These are phyloP conservation scores for Scedosporium dehoogii DNA, from an alignment of 2,329 filamentous ascomycete genomes.

Conservation along the genomic window DNA sequence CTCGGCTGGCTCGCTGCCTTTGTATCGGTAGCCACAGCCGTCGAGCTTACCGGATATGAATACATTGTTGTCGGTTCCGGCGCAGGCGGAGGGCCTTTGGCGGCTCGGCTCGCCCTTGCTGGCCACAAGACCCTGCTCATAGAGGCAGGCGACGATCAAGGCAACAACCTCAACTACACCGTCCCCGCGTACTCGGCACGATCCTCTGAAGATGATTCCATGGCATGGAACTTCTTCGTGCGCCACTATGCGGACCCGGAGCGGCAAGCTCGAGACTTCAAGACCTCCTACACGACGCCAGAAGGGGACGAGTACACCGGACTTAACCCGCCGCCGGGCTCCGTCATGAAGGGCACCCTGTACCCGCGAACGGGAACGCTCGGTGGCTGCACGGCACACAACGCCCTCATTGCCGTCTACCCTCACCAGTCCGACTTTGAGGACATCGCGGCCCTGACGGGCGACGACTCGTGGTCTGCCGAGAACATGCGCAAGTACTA, in stretches of 20 bases:
- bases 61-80: constrained; percentile 56
- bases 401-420: constrained; percentile 40
- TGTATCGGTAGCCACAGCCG: no score
- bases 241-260: constrained; percentile 42
- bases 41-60: constrained; percentile 24
- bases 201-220: constrained; percentile 38
- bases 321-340: constrained; percentile 23
- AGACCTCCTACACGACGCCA: constrained; percentile 12
- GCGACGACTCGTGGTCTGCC: constrained; percentile 15
- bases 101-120: constrained; percentile 46
- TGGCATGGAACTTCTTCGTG: constrained; percentile 50
- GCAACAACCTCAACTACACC: constrained; percentile 28
- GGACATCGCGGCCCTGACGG: not conserved
- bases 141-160: constrained; percentile 52
- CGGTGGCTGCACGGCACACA: constrained; percentile 41
- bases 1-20: no score
- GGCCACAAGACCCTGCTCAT: constrained; percentile 51
- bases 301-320: constrained; percentile 23
- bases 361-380: constrained; percentile 35
- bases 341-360: constrained; percentile 28
- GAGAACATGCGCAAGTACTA: constrained; percentile 50
- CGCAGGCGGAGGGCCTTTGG: constrained; percentile 48
- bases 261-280: constrained; percentile 29
- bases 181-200: constrained; percentile 38
- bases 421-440: constrained; percentile 25